phyloP scores from a whole-genome alignment of 139 green algal species.

The Chlorella vulgaris region DNA sequence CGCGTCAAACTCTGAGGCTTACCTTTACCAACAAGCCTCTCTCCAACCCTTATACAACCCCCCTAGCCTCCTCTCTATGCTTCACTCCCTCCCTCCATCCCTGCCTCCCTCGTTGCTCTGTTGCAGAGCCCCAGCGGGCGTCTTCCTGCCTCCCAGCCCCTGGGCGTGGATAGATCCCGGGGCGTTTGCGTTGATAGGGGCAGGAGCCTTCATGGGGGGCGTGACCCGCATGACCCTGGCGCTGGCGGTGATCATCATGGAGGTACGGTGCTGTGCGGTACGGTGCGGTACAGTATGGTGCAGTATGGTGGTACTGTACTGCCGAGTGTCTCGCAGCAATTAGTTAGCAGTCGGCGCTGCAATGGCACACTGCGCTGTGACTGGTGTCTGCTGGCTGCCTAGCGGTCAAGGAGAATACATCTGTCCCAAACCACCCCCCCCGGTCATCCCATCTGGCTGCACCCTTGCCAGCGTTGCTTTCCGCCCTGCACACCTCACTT shows the following conservation, averaged over 20 bases:
- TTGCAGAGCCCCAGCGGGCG: conserved; percentile 55
- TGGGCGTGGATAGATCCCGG: conserved; percentile 91
- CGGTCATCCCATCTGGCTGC: too few species aligned
- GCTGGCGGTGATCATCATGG: conserved; percentile 92
- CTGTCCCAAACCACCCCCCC: background rate
- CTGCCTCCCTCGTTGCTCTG: background rate
- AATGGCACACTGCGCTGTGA: too few species aligned
- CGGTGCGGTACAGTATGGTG: too few species aligned
- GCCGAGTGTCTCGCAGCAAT: too few species aligned
- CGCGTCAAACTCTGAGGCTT: too few species aligned
- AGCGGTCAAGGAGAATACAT: background rate
- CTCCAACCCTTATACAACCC: too few species aligned
- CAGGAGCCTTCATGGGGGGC: conserved; percentile 89
- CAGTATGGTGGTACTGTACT: too few species aligned
- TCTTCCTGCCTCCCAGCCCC: conserved; percentile 62
- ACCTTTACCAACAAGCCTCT: too few species aligned
- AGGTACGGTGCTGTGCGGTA: too few species aligned
- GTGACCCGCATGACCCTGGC: conserved; percentile 89
- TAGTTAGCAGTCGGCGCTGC: too few species aligned
- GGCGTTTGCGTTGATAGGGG: conserved; percentile 88
- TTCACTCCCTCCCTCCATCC: background rate
- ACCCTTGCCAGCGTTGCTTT: too few species aligned
- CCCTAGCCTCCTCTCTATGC: background rate
- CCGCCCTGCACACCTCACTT: background rate
- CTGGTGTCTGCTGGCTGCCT: too few species aligned